phyloP scores from a whole-genome alignment of 768 basidiomycete genomes.

The Boletellus emodensis region DNA sequence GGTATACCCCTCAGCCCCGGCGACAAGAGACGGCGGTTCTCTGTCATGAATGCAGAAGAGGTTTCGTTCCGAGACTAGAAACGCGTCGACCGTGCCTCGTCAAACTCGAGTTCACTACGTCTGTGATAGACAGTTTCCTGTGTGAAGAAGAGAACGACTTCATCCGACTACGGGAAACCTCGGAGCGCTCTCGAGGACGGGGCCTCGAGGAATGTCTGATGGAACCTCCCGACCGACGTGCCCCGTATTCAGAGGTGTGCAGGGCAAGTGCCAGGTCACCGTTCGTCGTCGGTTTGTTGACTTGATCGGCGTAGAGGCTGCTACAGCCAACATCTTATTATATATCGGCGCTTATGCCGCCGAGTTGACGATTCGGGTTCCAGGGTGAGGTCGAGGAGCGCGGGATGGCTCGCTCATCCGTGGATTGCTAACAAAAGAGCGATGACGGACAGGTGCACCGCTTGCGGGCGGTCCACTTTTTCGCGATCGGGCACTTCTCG shows the following conservation, averaged over 20 bases:
- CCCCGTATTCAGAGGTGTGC: slow-evolving; percentile 68
- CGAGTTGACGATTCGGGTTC: slow-evolving; percentile 66
- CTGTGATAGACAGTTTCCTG: slow-evolving; percentile 47
- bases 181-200: slow-evolving; percentile 55
- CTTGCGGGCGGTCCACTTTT: not conserved
- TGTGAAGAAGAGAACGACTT: slow-evolving; percentile 61
- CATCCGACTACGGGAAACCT: slow-evolving; percentile 59
- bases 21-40: slow-evolving; percentile 36
- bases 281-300: not conserved
- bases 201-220: slow-evolving; percentile 62
- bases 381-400: slow-evolving; percentile 83
- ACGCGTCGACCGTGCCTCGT: slow-evolving; percentile 86
- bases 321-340: slow-evolving; percentile 70
- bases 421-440: slow-evolving; percentile 51
- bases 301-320: slow-evolving; percentile 50
- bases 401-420: slow-evolving; percentile 68
- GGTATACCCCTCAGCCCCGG: slow-evolving; percentile 15
- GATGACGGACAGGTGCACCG: slow-evolving; percentile 22
- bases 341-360: slow-evolving; percentile 64
- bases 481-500: not conserved
- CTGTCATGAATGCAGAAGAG: slow-evolving; percentile 44
- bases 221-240: slow-evolving; percentile 74
- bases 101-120: slow-evolving; percentile 56
- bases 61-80: slow-evolving; percentile 65
- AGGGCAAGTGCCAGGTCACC: slow-evolving; percentile 46